These are phyloP conservation scores for Chlorella ohadii DNA, from an alignment of 139 green algal genomes.

Conservation along the genomic window DNA sequence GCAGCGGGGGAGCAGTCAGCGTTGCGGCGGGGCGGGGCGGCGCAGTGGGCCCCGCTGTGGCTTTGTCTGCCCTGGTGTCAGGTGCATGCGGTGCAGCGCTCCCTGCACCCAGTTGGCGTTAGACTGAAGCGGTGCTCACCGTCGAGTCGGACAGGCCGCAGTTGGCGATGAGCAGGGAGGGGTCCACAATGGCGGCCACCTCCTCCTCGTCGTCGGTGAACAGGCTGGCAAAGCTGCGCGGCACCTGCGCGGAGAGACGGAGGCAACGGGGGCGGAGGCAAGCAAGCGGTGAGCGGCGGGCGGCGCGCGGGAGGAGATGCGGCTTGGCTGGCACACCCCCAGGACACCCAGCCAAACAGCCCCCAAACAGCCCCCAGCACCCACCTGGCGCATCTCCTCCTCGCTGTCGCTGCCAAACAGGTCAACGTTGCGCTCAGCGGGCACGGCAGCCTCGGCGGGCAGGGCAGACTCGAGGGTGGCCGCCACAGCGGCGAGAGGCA, in stretches of 20 bases:
- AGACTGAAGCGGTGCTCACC: no score
- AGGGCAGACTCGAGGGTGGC: slow-evolving; percentile 9
- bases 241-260: not conserved
- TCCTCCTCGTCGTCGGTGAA: slow-evolving; percentile 40
- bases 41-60: no score
- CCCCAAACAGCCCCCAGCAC: no score
- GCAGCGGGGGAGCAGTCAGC: not conserved
- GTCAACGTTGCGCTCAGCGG: not conserved
- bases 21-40: no score
- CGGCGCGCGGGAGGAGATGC: no score
- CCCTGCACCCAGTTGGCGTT: no score
- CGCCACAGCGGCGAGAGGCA: slow-evolving; percentile 1
- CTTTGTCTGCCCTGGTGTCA: no score
- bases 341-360: no score
- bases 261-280: not conserved
- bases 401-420: not conserved
- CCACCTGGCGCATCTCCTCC: slow-evolving; percentile 31
- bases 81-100: no score
- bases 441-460: not conserved
- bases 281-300: not conserved
- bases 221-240: slow-evolving; percentile 49
- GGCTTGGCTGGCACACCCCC: no score
- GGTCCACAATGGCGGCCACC: slow-evolving; percentile 47
- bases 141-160: slow-evolving; percentile 74
- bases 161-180: slow-evolving; percentile 67